Percentiles rank a stretch among this genome's conserved stretches.
These are phyloP conservation scores for Penicillium maclennaniae DNA, from an alignment of 495 filamentous ascomycete genomes.

Conservation along the genomic window DNA sequence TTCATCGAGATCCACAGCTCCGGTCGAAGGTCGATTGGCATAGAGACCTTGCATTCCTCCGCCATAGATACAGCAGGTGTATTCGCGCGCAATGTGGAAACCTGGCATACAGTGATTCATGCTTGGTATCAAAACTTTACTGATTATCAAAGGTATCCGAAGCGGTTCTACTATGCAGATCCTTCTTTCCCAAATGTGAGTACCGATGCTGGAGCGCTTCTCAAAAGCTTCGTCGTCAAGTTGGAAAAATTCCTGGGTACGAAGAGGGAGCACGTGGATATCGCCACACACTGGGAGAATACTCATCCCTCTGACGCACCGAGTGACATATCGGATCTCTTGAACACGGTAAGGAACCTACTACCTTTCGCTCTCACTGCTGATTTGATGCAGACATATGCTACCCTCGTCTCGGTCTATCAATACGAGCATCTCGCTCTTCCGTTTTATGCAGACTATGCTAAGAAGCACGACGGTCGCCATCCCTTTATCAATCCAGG, in stretches of 20 bases:
- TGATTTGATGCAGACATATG: slow-evolving; percentile 40
- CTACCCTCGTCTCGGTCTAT: slow-evolving; percentile 47
- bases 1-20: no score
- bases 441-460: slow-evolving; percentile 54
- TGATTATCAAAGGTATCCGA: slow-evolving; percentile 41
- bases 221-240: slow-evolving; percentile 38
- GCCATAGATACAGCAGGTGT: slow-evolving; percentile 48
- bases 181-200: slow-evolving; percentile 12
- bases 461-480: slow-evolving; percentile 41
- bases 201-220: slow-evolving; percentile 24
- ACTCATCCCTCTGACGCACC: slow-evolving; percentile 35
- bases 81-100: slow-evolving; percentile 40
- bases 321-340: slow-evolving; percentile 18
- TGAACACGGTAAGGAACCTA: slow-evolving; percentile 6
- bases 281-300: slow-evolving; percentile 35
- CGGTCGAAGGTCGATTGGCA: no score
- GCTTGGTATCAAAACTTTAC: slow-evolving; percentile 45
- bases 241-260: slow-evolving; percentile 39
- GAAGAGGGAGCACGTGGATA: slow-evolving; percentile 31
- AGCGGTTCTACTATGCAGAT: slow-evolving; percentile 34
- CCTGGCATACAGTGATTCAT: slow-evolving; percentile 45
- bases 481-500: slow-evolving; percentile 53
- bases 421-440: slow-evolving; percentile 45
- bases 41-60: no score
- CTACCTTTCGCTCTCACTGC: no score